These are phyloP conservation scores for Phyllosticta capitalensis DNA, from an alignment of 2,329 filamentous ascomycete genomes.

Conservation along the genomic window DNA sequence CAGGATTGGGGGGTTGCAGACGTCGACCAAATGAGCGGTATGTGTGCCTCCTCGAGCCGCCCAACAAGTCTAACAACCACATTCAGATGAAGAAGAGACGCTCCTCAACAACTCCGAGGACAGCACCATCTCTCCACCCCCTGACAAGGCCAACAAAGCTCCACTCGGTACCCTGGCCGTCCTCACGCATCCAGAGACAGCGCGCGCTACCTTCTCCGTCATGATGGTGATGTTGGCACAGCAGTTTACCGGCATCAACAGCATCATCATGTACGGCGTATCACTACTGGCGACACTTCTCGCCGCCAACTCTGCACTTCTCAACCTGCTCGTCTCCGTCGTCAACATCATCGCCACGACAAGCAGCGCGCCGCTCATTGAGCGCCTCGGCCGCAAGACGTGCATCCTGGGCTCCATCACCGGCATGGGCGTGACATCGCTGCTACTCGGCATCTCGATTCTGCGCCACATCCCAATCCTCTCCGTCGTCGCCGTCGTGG, in stretches of 20 bases:
- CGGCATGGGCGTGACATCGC: slow-evolving; percentile 72
- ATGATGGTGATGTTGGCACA: slow-evolving; percentile 92
- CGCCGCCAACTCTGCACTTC: slow-evolving; percentile 66
- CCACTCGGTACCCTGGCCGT: slow-evolving; percentile 44
- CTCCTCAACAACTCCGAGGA: slow-evolving; percentile 45
- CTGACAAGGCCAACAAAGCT: slow-evolving; percentile 23
- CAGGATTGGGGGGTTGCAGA: slow-evolving; percentile 36
- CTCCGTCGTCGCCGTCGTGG: slow-evolving; percentile 69
- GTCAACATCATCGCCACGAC: slow-evolving; percentile 80
- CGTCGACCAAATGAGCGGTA: slow-evolving; percentile 21
- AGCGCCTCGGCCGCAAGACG: slow-evolving; percentile 77
- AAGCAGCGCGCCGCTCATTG: slow-evolving; percentile 72
- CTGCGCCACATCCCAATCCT: slow-evolving; percentile 60
- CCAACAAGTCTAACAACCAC: slow-evolving; percentile 13
- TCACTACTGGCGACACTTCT: slow-evolving; percentile 75
- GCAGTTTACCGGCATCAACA: slow-evolving; percentile 83
- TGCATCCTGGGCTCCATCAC: slow-evolving; percentile 74
- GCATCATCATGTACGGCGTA: slow-evolving; percentile 97
- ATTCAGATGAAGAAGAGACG: slow-evolving; percentile 56
- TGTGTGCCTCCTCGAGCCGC: background rate
- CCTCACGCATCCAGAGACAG: slow-evolving; percentile 56
- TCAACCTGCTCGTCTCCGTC: slow-evolving; percentile 79
- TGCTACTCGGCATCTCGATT: slow-evolving; percentile 74
- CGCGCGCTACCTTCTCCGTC: slow-evolving; percentile 76
- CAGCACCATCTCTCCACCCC: slow-evolving; percentile 13